Conservation (phyloP, 2,329 filamentous ascomycete genomes). For the Apiospora pterosperma region DNA sequence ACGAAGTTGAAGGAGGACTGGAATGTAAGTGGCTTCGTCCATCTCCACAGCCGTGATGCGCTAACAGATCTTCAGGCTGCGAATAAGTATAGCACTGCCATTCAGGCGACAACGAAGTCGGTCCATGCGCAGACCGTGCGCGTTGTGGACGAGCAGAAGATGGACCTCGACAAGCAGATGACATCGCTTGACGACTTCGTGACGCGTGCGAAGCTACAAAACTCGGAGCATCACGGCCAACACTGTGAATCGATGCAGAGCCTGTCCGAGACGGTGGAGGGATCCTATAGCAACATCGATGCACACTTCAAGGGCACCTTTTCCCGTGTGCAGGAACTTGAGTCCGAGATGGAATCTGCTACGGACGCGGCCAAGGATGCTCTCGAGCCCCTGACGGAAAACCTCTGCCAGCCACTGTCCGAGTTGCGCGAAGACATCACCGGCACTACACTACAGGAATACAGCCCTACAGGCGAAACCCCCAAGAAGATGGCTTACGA, state of each 20-base stretch:
- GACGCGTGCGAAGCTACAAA: slow-evolving; percentile 74
- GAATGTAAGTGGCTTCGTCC: slow-evolving; percentile 61
- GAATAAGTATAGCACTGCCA: slow-evolving; percentile 75
- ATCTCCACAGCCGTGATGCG: slow-evolving; percentile 4
- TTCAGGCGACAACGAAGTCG: slow-evolving; percentile 78
- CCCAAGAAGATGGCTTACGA: slow-evolving; percentile 77
- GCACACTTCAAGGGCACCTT: slow-evolving; percentile 67
- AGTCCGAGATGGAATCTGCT: slow-evolving; percentile 62
- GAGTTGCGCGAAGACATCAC: slow-evolving; percentile 69
- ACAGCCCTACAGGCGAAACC: slow-evolving; percentile 80
- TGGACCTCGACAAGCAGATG: slow-evolving; percentile 85
- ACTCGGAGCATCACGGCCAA: slow-evolving; percentile 69
- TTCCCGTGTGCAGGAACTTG: slow-evolving; percentile 65
- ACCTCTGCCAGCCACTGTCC: slow-evolving; percentile 65
- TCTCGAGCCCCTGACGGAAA: slow-evolving; percentile 56
- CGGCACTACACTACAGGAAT: slow-evolving; percentile 67
- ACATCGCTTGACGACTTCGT: slow-evolving; percentile 88
- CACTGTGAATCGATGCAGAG: slow-evolving; percentile 64
- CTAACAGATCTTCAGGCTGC: slow-evolving; percentile 50
- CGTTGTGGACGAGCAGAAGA: slow-evolving; percentile 86
- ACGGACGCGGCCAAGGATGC: slow-evolving; percentile 55
- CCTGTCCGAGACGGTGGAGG: slow-evolving; percentile 65
- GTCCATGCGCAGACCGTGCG: slow-evolving; percentile 88
- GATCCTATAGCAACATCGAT: slow-evolving; percentile 69
- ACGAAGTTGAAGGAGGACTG: slow-evolving; percentile 82